Base-by-base conservation (phyloP, 345 rosid genomes). In the Abelmoschus esculentus region DNA sequence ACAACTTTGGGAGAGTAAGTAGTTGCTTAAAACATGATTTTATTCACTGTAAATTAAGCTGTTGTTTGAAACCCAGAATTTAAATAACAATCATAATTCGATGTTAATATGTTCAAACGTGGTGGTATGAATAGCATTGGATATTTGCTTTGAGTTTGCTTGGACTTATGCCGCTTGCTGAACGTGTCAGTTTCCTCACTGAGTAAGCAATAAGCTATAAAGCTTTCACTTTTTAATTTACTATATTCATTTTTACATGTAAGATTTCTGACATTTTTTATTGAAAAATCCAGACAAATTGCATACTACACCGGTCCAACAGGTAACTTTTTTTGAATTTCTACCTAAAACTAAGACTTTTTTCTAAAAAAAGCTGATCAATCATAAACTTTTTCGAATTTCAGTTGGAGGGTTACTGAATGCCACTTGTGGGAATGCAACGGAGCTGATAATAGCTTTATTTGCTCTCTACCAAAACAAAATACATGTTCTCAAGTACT, bases 351-450 rank as follows among this genome's bases (percentile, higher is more conserved):
- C 32, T 31, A 2, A 31, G 32, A 31, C 32, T 31, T 29, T 29
- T 29, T 29, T 29, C 3, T 29, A 1, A 31, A 31, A 31, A 31
- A 31, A 31, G 4, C 3, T 31, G 32, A 31, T 31, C 3, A 31
- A 31, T 31, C 32, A 31, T 31, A 31, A 31, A 31, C 32, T 3
- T 31, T 31, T 31, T 31, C 32, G 32, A 22, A 22, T 22, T 22
- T 76, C 84, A 93, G 98, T 91, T 70, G 98, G 98, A 56, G 98
- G 98, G 49, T 84, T 93, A 10, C 80, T 93, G 59, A 93, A 90
- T 74, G 97, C 98, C 69, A 93, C 98, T 11, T 93, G 98, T 64
- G 98, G 98, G 4, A 93, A 93, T 76, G 98, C 91, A 44, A 88
- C 96, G 12, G 98, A 93, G 83, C 72, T 90, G 80, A 93, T 93